Evolutionary conservation across 2,329 filamentous ascomycete genomes (phyloP).

Genomic region (Penicillium sclerotiorum): DNA sequence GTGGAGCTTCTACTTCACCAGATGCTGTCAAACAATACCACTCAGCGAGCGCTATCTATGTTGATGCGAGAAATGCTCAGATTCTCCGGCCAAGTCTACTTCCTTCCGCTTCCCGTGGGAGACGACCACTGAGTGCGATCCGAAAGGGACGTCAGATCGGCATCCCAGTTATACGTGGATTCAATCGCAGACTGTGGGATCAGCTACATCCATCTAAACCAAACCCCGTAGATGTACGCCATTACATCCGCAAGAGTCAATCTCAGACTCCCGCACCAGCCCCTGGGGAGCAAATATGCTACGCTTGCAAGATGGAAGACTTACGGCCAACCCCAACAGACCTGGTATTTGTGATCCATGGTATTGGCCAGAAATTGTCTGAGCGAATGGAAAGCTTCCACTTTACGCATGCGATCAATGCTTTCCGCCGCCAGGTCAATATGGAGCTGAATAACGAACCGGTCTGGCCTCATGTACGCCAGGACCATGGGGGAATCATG

Average conservation of each 20-base stretch:
- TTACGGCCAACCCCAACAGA: slow-evolving; percentile 75
- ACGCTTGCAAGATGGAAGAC: slow-evolving; percentile 66
- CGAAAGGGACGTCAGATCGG: slow-evolving; percentile 81
- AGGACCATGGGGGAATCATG: slow-evolving; percentile 87
- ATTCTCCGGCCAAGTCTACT: slow-evolving; percentile 83
- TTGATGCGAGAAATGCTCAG: slow-evolving; percentile 74
- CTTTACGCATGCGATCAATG: slow-evolving; percentile 94
- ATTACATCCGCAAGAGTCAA: slow-evolving; percentile 45
- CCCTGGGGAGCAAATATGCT: slow-evolving; percentile 39
- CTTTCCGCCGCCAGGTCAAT: slow-evolving; percentile 83
- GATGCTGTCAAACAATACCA: slow-evolving; percentile 63
- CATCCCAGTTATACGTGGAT: slow-evolving; percentile 85
- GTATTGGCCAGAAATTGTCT: slow-evolving; percentile 94
- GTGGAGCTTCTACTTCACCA: slow-evolving; percentile 43
- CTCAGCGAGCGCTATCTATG: slow-evolving; percentile 83
- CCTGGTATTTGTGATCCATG: slow-evolving; percentile 86
- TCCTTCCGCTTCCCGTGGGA: slow-evolving; percentile 81
- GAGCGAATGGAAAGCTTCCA: slow-evolving; percentile 95
- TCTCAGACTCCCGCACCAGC: slow-evolving; percentile 29
- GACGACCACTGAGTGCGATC: slow-evolving; percentile 80
- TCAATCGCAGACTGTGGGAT: slow-evolving; percentile 76
- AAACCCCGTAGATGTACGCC: slow-evolving; percentile 43
- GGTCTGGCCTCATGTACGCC: slow-evolving; percentile 74
- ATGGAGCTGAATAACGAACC: slow-evolving; percentile 74
- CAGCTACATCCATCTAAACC: slow-evolving; percentile 63